Percentiles rank a stretch among this genome's conserved stretches.
phyloP scores from a whole-genome alignment of 1,139 yeast genomes.

The Pichia kudriavzevii region DNA sequence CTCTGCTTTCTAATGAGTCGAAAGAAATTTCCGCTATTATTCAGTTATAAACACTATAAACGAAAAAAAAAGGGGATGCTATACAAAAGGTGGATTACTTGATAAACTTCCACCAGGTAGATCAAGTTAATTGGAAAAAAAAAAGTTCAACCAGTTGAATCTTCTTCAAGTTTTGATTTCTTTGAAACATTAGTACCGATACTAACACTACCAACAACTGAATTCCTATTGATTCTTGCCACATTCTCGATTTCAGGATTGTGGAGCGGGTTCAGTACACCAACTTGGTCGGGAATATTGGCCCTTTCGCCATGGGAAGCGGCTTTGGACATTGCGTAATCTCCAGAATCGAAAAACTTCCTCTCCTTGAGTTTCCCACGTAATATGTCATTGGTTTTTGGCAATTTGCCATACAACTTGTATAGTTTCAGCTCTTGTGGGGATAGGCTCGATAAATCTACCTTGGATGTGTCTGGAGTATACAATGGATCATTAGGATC shows the following conservation, averaged over 20 bases:
- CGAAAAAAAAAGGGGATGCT: background rate
- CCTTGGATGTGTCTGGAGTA: conserved; percentile 17
- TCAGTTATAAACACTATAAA: too few species aligned
- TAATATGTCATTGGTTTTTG: conserved; percentile 76
- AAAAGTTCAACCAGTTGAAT: too few species aligned
- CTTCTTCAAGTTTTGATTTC: conserved; percentile 28
- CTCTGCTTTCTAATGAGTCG: too few species aligned
- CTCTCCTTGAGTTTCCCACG: conserved; percentile 78
- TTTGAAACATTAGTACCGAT: conserved; percentile 6
- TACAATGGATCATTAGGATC: conserved; percentile 26
- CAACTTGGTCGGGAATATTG: conserved; percentile 20
- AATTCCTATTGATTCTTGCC: conserved; percentile 30
- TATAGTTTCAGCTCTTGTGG: conserved; percentile 66
- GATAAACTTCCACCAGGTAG: too few species aligned
- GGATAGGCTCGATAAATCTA: conserved; percentile 51
- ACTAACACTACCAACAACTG: conserved; percentile 25
- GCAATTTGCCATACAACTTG: conserved; percentile 82
- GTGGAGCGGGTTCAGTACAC: conserved; percentile 26
- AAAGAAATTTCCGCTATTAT: too few species aligned
- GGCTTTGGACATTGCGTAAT: conserved; percentile 86
- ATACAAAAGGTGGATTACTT: too few species aligned
- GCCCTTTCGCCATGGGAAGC: conserved; percentile 19
- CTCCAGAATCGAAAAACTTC: conserved; percentile 95
- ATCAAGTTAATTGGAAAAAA: too few species aligned
- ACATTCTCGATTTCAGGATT: conserved; percentile 29